phyloP scores from a whole-genome alignment of 2,329 filamentous ascomycete species.

The Chaetomium sp. region DNA sequence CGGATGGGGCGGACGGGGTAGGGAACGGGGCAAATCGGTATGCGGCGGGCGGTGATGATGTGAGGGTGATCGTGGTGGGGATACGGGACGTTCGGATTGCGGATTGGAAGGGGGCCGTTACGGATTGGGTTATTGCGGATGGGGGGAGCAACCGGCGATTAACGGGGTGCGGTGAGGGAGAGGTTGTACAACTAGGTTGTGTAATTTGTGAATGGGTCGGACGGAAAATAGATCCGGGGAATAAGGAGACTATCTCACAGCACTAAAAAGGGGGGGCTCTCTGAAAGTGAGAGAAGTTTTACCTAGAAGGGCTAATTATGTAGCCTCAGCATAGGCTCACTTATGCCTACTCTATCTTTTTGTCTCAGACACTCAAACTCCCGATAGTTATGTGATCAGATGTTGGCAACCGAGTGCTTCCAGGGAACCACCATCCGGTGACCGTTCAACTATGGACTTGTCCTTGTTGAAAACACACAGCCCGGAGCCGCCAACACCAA shows the following conservation, averaged over 20 bases:
- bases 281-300: not conserved
- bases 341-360: not conserved
- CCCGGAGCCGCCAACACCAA: not conserved
- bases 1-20: conserved; percentile 53
- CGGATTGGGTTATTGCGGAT: conserved; percentile 65
- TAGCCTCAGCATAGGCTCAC: not conserved
- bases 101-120: conserved; percentile 92
- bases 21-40: conserved; percentile 56
- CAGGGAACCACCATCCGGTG: not conserved
- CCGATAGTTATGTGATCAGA: not conserved
- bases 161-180: conserved; percentile 44
- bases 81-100: conserved; percentile 85
- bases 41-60: conserved; percentile 75
- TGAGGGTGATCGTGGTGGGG: conserved; percentile 82
- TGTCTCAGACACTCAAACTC: not conserved
- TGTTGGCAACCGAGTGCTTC: not conserved
- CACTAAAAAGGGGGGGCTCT: too few relatives aligned
- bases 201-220: not conserved
- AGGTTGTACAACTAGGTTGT: not conserved
- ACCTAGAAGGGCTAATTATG: not conserved
- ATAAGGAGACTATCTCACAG: not conserved
- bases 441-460: not conserved
- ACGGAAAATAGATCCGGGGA: not conserved
- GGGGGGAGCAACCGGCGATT: conserved; percentile 33
- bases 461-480: not conserved